Percentiles rank a stretch among this genome's conserved stretches.
phyloP scores from a whole-genome alignment of 2,329 filamentous ascomycete genomes.

The Aspergillus niger region DNA sequence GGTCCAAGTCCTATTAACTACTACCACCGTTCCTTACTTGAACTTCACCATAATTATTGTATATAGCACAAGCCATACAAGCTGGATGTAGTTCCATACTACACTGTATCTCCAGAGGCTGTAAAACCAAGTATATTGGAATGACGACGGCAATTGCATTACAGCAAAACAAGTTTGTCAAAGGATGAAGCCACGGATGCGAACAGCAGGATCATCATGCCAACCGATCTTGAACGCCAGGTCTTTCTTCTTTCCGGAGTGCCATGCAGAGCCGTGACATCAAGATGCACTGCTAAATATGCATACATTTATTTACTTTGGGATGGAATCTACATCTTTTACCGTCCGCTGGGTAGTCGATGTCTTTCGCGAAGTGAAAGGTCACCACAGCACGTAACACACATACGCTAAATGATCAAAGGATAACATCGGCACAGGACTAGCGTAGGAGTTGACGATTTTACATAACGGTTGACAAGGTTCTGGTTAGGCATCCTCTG shows the following conservation, averaged over 20 bases:
- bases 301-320: background rate
- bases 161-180: too few species aligned
- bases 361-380: too few species aligned
- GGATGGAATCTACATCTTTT: background rate
- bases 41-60: too few species aligned
- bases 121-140: background rate
- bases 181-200: background rate
- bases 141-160: background rate
- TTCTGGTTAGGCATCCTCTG: background rate
- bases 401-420: background rate
- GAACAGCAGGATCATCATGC: background rate
- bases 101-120: too few species aligned
- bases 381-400: too few species aligned
- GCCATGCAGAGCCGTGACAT: background rate
- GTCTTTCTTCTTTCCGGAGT: background rate
- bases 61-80: too few species aligned
- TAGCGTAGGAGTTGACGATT: background rate
- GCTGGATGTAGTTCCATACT: too few species aligned
- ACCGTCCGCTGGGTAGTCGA: background rate
- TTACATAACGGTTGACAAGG: background rate
- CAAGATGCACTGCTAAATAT: background rate
- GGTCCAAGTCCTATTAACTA: too few species aligned
- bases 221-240: background rate
- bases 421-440: background rate
- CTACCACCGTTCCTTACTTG: too few species aligned